Evolutionary conservation across 2,329 filamentous ascomycete genomes (phyloP), one percentile per base, ranked within the genome.

Genomic region (Ophiocordyceps camponoti-saundersi): DNA sequence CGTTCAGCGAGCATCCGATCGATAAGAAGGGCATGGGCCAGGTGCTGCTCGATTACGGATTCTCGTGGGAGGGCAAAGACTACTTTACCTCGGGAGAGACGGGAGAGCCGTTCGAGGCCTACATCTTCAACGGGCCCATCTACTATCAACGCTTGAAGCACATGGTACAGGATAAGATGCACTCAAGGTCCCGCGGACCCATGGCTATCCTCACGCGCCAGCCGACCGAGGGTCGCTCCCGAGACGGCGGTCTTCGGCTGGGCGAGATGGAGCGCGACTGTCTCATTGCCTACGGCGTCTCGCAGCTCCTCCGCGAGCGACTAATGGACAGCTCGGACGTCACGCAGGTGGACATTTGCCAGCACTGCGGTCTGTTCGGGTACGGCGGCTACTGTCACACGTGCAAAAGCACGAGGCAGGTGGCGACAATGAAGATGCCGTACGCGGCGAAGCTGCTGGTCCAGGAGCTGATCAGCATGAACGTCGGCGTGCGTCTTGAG

Each of bases 91-190:
- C 82, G 0, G 92, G 92, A 34, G 90, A 95, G 60, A 96, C 92
- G 0, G 93, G 92, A 56, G 92, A 98, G 65, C 79, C 85, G 0
- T 73, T 96, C 6, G 88, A 94, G 52, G 89, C 89, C 13, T 96
- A 96, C 66, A 88, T 98, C 59, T 98, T 96, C 73, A 95, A 94
- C 61, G 92, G 92, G 0, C 92, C 92, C 12, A 98, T 98, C 65
- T 98, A 95, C 71, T 98, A 98, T 70, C 92, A 98, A 70, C 94
- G 95, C 54, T 78, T 98, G 53, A 98, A 98, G 75, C 92, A 98
- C 73, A 98, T 98, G 92, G 92, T 98, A 4, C 89, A 96, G 64
- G 92, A 98, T 63, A 98, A 98, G 69, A 96, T 98, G 92, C 92
- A 98, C 67, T 90, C 86, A 30, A 86, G 92, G 51, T 81, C 90